Evolutionary conservation across 1,284 basidiomycete species (phyloP).

Genomic region (Pulchroboletus neoregius): DNA sequence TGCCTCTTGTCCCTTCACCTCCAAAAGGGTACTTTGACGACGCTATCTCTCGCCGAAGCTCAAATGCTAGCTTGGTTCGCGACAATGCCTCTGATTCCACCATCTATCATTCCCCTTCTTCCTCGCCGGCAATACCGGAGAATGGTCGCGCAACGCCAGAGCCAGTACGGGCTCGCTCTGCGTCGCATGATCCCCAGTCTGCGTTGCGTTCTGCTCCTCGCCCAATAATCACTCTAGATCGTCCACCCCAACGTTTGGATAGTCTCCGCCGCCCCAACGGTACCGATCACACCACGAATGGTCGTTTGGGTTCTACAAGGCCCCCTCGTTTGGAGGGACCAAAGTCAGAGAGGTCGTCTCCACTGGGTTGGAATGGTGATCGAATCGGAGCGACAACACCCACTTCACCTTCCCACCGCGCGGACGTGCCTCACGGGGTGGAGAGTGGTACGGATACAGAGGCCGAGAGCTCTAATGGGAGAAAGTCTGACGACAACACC

Average conservation of each 20-base stretch:
- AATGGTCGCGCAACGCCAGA: constrained; percentile 22
- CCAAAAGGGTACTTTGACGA: constrained; percentile 17
- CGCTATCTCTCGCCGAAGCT: constrained; percentile 14
- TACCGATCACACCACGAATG: constrained; percentile 5
- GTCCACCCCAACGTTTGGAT: constrained; percentile 27
- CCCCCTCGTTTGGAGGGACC: constrained; percentile 21
- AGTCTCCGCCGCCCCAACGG: constrained; percentile 18
- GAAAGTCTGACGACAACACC: constrained; percentile 30
- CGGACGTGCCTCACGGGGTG: constrained; percentile 64
- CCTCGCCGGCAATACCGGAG: constrained; percentile 30
- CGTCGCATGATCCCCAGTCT: constrained; percentile 22
- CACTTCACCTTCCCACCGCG: constrained; percentile 54
- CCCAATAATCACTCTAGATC: constrained; percentile 23
- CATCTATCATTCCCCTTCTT: constrained; percentile 31
- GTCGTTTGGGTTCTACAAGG: constrained; percentile 9
- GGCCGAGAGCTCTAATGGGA: constrained; percentile 45
- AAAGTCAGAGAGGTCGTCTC: constrained; percentile 20
- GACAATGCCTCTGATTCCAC: constrained; percentile 32
- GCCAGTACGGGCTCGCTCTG: constrained; percentile 19
- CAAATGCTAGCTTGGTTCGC: constrained; percentile 22
- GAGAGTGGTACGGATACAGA: constrained; percentile 75
- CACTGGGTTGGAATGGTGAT: constrained; percentile 21
- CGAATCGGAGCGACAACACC: constrained; percentile 39
- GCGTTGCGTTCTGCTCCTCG: constrained; percentile 20
- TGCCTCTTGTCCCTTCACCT: constrained; percentile 21